A percentile compares a stretch with the other conserved stretches of the same genome.
Evolutionary conservation across 2,329 filamentous ascomycete species (phyloP).

Genomic region (Aspergillus tamarii): DNA sequence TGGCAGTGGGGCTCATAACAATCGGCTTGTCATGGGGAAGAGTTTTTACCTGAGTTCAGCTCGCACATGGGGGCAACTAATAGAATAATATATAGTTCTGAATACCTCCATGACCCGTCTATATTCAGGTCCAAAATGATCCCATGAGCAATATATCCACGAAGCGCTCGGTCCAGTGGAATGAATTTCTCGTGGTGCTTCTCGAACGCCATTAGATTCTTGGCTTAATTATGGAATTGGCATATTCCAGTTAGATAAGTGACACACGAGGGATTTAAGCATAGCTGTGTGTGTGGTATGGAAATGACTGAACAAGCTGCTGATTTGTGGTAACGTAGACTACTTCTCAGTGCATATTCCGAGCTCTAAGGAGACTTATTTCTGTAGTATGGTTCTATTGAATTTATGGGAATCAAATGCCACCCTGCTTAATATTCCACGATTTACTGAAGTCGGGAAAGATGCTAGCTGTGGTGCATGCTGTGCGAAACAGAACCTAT

Average conservation of each 20-base stretch:
- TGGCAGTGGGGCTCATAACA: not conserved
- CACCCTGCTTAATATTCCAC: not conserved
- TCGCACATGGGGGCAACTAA: not conserved
- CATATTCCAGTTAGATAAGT: not conserved
- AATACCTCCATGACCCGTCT: not conserved
- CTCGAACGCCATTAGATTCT: not conserved
- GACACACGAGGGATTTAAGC: accelerated
- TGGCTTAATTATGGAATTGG: not conserved
- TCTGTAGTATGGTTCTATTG: not conserved
- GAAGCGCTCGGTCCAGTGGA: not conserved
- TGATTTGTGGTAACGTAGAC: not conserved
- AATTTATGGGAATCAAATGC: not conserved
- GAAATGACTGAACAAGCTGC: not conserved
- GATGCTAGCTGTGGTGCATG: too few species aligned
- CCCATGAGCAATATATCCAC: not conserved
- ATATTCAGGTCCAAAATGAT: not conserved
- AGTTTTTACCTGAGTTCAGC: not conserved
- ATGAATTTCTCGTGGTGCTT: not conserved
- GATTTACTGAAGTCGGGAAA: not conserved
- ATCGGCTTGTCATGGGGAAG: not conserved
- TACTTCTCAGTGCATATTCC: not conserved
- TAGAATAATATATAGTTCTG: not conserved
- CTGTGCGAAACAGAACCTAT: too few species aligned
- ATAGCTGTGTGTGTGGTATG: not conserved
- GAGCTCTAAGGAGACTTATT: not conserved